Evolutionary conservation across 768 basidiomycete species (phyloP).

Genomic region (Sarcodon aspratus): DNA sequence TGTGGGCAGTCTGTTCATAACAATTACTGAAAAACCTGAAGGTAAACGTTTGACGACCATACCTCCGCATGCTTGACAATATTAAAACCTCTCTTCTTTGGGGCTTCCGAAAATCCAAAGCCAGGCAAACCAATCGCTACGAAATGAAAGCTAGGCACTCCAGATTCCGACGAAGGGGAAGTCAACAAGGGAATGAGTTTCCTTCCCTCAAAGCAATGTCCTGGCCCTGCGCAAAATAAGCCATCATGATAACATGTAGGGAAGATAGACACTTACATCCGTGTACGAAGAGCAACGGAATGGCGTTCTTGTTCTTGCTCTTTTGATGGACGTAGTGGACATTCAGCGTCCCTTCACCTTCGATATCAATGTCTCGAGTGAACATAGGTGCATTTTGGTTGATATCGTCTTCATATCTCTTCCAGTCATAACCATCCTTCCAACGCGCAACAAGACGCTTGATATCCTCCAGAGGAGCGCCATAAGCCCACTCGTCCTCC

Average conservation of each 20-base stretch:
- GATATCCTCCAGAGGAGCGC: slow-evolving; percentile 20
- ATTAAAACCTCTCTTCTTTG: slow-evolving; percentile 14
- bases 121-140: slow-evolving; percentile 16
- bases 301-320: slow-evolving; percentile 13
- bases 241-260: background rate
- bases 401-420: slow-evolving; percentile 16
- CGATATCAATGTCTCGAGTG: slow-evolving; percentile 20
- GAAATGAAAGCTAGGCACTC: slow-evolving; percentile 20
- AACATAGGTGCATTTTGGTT: slow-evolving; percentile 22
- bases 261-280: slow-evolving; percentile 14
- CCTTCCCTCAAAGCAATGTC: slow-evolving; percentile 13
- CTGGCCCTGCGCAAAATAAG: slow-evolving; percentile 13
- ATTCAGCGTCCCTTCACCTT: slow-evolving; percentile 19
- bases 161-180: slow-evolving; percentile 4
- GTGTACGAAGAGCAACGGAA: slow-evolving; percentile 20
- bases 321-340: slow-evolving; percentile 24
- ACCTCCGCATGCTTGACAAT: background rate
- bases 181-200: slow-evolving; percentile 17
- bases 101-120: slow-evolving; percentile 15
- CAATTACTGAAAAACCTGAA: background rate
- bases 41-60: background rate
- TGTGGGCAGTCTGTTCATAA: background rate
- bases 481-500: slow-evolving; percentile 35
- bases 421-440: slow-evolving; percentile 20
- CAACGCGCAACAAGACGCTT: slow-evolving; percentile 16